Evolutionary conservation across 805 yeast genomes (phyloP).

Genomic region (Wilhelminamyces savonicus): DNA sequence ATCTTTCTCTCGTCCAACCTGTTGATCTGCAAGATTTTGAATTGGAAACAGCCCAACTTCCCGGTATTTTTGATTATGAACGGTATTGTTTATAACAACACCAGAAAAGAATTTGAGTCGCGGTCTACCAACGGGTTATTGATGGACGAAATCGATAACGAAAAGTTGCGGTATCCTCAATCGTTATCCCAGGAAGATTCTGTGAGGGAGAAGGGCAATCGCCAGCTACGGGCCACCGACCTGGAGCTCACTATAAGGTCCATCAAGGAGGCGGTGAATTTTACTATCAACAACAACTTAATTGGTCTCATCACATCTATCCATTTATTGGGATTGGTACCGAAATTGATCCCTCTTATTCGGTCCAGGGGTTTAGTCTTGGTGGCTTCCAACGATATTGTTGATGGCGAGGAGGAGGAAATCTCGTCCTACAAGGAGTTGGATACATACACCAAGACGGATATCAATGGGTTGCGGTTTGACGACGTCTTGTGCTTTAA

Average conservation of each 20-base stretch:
- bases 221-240: slow-evolving; percentile 19
- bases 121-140: slow-evolving; percentile 36
- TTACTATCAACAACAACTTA: slow-evolving; percentile 76
- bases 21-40: slow-evolving; percentile 83
- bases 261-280: slow-evolving; percentile 73
- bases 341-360: slow-evolving; percentile 67
- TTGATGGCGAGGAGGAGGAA: slow-evolving; percentile 17
- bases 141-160: slow-evolving; percentile 14
- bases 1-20: slow-evolving; percentile 85
- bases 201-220: slow-evolving; percentile 4
- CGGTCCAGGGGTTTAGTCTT: slow-evolving; percentile 76
- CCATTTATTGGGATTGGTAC: slow-evolving; percentile 64
- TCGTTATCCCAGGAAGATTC: too few species aligned
- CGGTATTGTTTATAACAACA: slow-evolving; percentile 41
- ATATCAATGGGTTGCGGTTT: slow-evolving; percentile 63
- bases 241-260: slow-evolving; percentile 51
- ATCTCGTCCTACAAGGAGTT: slow-evolving; percentile 22
- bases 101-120: slow-evolving; percentile 25
- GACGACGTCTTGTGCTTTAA: slow-evolving; percentile 62
- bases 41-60: slow-evolving; percentile 98
- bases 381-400: slow-evolving; percentile 55
- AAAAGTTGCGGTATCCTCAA: too few species aligned
- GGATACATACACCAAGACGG: slow-evolving; percentile 34
- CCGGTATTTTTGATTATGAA: slow-evolving; percentile 86
- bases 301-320: slow-evolving; percentile 78